Base-by-base conservation (phyloP, 768 basidiomycete species). In the Lentinus tigrinus region DNA sequence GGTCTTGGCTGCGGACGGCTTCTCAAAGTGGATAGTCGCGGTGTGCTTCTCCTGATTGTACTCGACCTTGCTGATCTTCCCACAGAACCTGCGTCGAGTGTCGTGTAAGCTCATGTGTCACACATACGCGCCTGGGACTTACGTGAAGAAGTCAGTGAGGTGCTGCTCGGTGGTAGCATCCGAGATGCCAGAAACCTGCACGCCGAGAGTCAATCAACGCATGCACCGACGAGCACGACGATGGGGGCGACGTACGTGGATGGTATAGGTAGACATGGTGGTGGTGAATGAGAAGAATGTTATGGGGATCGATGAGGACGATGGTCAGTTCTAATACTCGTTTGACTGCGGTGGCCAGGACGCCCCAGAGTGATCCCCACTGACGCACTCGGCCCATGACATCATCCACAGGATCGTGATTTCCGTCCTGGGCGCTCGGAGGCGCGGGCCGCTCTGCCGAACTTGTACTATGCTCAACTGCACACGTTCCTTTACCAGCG, bases 21-120 rank as follows among this genome's bases (percentile, higher is more conserved):
- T 97, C 71, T 91, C 88, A 67, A 97, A 98, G 50, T 83, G 74
- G 63, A 98, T 84, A 27, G 78, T 78, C n/a, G 95, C 95, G 19
- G 76, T 75, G 13, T 68, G 70, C 50, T 73, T 75, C 14, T 70
- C 72, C 49, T 75, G 72, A 47, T 83, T 77, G 70, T 76, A 69
- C 26, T 90, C 83, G 70, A 94, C 85, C n/a, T 78, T 77, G 17
- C 71, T 68, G 71, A 95, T 93, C 87, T 84, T 88, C 77, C 95
- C 95, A 69, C 94, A 97, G 75, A 96, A 97, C 3, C 90, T 91
- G 60, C 8, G 34, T 7, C 1, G 8, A 19, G 14, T 36, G 36
- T 27, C 38, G 36, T 27, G 49, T 40, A 40, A 24, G 49, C 50
- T 52, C 60, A 39, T 37, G 14, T 16, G 40, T 51, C 24, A 8